Conservation (phyloP, 2,329 filamentous ascomycete genomes). For the Hymenoscyphus salicellus region DNA sequence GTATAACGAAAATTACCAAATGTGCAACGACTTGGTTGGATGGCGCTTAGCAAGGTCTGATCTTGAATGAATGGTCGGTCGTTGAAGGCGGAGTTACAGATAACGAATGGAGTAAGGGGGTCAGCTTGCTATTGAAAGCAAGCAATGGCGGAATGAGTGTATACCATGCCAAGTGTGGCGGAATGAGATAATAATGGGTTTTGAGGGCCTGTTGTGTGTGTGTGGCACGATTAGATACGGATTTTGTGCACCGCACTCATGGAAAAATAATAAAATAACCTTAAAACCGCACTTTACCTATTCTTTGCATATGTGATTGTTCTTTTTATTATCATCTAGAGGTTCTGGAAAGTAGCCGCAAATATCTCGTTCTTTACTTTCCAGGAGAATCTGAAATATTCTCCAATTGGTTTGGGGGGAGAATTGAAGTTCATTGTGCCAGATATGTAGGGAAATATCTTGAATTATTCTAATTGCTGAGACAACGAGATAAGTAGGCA, state of each 20-base stretch:
- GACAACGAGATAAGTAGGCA: too few relatives aligned
- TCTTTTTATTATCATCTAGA: neutral
- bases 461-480: too few relatives aligned
- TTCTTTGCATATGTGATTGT: neutral
- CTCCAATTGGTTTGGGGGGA: too few relatives aligned
- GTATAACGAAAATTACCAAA: constrained; percentile 23
- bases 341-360: too few relatives aligned
- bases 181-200: neutral
- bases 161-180: neutral
- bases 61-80: constrained; percentile 5
- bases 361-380: too few relatives aligned
- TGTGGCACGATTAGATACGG: neutral
- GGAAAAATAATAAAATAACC: neutral
- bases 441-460: too few relatives aligned
- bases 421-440: too few relatives aligned
- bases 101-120: constrained; percentile 1
- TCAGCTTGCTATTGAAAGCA: neutral
- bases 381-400: too few relatives aligned
- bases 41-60: constrained; percentile 19
- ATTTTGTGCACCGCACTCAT: neutral
- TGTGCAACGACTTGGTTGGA: constrained; percentile 19
- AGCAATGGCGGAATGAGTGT: neutral
- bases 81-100: neutral
- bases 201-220: neutral
- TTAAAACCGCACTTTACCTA: neutral